Conservation (phyloP, 192 early-diverging fungal species). For the Podila minutissima region DNA sequence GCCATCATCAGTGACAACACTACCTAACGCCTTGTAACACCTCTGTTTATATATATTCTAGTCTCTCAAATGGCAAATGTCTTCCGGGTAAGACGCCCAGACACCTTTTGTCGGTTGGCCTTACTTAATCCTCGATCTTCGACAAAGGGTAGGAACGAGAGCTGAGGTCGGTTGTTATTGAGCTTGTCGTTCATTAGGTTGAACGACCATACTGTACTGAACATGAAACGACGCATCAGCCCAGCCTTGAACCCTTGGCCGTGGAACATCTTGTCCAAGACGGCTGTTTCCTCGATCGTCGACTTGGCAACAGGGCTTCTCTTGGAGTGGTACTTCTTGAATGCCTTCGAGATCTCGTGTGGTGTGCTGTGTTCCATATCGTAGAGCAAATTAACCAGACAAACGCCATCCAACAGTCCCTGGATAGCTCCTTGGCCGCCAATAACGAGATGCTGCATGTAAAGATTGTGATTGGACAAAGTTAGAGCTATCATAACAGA, state of each 20-base stretch:
- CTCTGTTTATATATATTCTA: too few species aligned
- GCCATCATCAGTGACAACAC: too few species aligned
- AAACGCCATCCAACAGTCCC: not conserved
- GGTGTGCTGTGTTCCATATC: not conserved
- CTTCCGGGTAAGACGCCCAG: not conserved
- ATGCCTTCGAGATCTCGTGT: not conserved
- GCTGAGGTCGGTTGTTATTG: conserved; percentile 5
- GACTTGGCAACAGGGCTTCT: not conserved
- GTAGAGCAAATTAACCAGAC: conserved; percentile 2
- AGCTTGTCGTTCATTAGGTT: not conserved
- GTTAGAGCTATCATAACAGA: too few species aligned
- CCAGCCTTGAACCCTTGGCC: not conserved
- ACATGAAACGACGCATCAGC: not conserved
- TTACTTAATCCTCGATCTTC: conserved; percentile 1
- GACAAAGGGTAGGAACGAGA: conserved; percentile 1
- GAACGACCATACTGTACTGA: not conserved
- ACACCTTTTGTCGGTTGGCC: conserved; percentile 1
- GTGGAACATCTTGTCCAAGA: not conserved
- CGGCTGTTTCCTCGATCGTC: not conserved
- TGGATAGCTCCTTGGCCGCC: conserved; percentile 4
- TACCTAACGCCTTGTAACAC: too few species aligned
- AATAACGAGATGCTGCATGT: not conserved
- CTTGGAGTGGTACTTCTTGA: not conserved
- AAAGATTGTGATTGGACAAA: too few species aligned
- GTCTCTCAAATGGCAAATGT: not conserved